Conservation (phyloP, 2,329 filamentous ascomycete genomes). For the Dothideomycetidae sp. region DNA sequence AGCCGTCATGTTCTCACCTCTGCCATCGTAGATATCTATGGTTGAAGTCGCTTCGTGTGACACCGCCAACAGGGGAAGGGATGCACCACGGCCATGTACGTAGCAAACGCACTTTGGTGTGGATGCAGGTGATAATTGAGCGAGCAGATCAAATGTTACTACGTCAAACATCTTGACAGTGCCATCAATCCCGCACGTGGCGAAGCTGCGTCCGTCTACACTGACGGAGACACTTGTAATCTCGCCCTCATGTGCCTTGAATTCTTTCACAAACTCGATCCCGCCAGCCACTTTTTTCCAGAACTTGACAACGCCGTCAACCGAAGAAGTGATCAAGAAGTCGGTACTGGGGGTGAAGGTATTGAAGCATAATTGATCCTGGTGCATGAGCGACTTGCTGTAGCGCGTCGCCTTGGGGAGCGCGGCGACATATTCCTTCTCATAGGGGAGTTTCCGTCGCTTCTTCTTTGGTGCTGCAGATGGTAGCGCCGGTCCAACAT, state of each 20-base stretch:
- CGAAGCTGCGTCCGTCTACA: slow-evolving; percentile 83
- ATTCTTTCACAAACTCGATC: slow-evolving; percentile 97
- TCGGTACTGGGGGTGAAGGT: slow-evolving; percentile 84
- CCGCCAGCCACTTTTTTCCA: slow-evolving; percentile 91
- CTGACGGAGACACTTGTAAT: slow-evolving; percentile 75
- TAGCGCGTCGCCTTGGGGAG: slow-evolving; percentile 71
- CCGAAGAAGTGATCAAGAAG: slow-evolving; percentile 85
- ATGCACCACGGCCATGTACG: slow-evolving; percentile 80
- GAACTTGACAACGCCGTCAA: slow-evolving; percentile 96
- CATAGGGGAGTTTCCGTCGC: slow-evolving; percentile 76
- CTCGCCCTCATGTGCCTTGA: slow-evolving; percentile 75
- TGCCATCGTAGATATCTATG: slow-evolving; percentile 77
- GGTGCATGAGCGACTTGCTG: slow-evolving; percentile 96
- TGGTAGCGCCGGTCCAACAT: slow-evolving; percentile 85
- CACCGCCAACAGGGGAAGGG: slow-evolving; percentile 70
- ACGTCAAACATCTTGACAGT: slow-evolving; percentile 66
- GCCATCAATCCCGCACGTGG: slow-evolving; percentile 66
- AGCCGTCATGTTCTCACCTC: slow-evolving; percentile 63
- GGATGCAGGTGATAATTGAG: slow-evolving; percentile 67
- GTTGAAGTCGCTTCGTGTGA: slow-evolving; percentile 58
- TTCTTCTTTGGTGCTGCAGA: slow-evolving; percentile 76
- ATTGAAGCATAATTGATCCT: slow-evolving; percentile 78
- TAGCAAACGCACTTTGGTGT: slow-evolving; percentile 73
- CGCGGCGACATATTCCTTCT: slow-evolving; percentile 86
- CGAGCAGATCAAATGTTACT: slow-evolving; percentile 55